Conservation (phyloP, 129 eudicot genomes). For the Smallanthus sonchifolius region DNA sequence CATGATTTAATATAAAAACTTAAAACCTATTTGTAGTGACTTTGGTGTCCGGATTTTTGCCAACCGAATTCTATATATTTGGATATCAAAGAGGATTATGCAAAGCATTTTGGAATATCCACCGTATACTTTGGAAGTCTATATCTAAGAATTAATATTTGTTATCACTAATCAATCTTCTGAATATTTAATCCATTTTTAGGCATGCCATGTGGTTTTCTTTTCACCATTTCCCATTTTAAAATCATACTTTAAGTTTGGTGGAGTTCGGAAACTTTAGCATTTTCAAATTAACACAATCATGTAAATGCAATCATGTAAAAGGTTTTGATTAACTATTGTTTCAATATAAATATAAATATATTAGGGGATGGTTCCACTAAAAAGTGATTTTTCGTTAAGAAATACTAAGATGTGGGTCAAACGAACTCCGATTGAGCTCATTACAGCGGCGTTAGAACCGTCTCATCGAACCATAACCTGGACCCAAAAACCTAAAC, state of each 20-base stretch:
- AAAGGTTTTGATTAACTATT: not conserved
- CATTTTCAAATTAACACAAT: not conserved
- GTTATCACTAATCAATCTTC: not conserved
- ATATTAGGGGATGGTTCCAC: too few relatives aligned
- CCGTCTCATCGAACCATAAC: too few relatives aligned
- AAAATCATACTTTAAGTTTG: not conserved
- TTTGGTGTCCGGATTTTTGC: too few relatives aligned
- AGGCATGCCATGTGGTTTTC: not conserved
- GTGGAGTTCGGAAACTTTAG: not conserved
- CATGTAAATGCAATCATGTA: not conserved
- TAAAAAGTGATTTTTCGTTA: too few relatives aligned
- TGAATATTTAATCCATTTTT: not conserved
- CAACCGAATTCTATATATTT: too few relatives aligned
- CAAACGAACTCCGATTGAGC: too few relatives aligned
- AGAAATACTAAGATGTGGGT: too few relatives aligned
- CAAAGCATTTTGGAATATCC: conserved; percentile 14
- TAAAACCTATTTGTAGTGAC: too few relatives aligned
- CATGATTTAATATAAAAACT: too few relatives aligned
- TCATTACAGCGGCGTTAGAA: too few relatives aligned
- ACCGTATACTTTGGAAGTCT: conserved; percentile 4
- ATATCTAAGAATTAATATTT: not conserved
- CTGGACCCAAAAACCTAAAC: too few relatives aligned
- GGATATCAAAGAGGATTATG: not conserved
- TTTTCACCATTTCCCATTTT: not conserved
- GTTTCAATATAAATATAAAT: too few relatives aligned